Conservation (phyloP, 257 asterid species). For the Leptodermis oblonga region DNA sequence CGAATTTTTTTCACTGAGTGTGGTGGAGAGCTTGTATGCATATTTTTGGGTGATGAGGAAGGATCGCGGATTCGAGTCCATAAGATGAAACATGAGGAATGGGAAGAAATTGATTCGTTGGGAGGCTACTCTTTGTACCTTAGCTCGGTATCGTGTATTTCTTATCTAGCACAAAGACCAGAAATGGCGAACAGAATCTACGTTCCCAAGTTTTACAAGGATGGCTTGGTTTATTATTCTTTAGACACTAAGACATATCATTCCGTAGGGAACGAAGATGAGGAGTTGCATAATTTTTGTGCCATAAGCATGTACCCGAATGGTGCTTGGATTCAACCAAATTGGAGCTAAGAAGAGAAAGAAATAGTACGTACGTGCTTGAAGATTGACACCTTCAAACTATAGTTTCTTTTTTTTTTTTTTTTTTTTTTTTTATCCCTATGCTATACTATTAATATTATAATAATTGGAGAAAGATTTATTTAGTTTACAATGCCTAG, state of each 20-base stretch:
- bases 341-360: neutral
- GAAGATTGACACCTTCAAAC: no score
- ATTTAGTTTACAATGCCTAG: no score
- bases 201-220: neutral
- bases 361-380: no score
- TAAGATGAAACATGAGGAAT: neutral
- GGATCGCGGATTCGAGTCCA: neutral
- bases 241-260: constrained; percentile 2
- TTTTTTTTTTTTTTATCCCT: no score
- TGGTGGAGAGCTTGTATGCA: neutral
- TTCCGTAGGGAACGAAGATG: neutral
- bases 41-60: neutral
- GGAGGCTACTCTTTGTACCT: neutral
- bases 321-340: neutral
- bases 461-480: no score
- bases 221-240: neutral
- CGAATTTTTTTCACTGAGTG: neutral
- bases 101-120: neutral
- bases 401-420: no score
- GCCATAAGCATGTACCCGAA: neutral
- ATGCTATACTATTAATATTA: no score
- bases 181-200: constrained; percentile 5
- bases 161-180: neutral
- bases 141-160: neutral
- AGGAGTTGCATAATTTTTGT: neutral